Evolutionary conservation across 441 rosid species (phyloP).

Genomic region (Hura crepitans): DNA sequence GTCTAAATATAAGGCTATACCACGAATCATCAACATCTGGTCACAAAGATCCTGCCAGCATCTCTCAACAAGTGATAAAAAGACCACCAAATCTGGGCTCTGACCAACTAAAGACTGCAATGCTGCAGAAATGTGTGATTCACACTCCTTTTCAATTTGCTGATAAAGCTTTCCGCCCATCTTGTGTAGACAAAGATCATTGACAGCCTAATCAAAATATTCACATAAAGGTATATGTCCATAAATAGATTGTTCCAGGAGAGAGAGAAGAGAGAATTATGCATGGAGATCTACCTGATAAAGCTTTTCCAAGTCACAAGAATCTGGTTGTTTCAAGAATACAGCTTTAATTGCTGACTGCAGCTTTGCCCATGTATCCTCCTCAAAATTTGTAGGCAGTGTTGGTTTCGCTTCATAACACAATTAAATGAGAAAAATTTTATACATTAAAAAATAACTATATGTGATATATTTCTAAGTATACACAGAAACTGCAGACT

Average conservation of each 20-base stretch:
- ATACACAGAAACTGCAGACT: conserved; percentile 7
- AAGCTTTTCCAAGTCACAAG: conserved; percentile 79
- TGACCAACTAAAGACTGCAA: conserved; percentile 83
- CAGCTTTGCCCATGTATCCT: conserved; percentile 83
- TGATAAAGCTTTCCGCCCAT: conserved; percentile 89
- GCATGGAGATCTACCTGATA: conserved; percentile 57
- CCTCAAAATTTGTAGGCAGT: conserved; percentile 83
- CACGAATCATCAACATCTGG: conserved; percentile 95
- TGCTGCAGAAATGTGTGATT: conserved; percentile 70
- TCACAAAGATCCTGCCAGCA: conserved; percentile 97
- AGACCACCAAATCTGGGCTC: conserved; percentile 89
- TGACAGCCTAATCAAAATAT: conserved; percentile 59
- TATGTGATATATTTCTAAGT: not conserved
- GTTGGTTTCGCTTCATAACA: conserved; percentile 74
- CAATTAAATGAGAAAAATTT: not conserved
- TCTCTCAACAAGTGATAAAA: conserved; percentile 83
- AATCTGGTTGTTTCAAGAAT: conserved; percentile 68
- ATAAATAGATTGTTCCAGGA: not conserved
- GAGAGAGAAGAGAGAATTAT: conserved; percentile 42
- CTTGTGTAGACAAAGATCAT: conserved; percentile 86
- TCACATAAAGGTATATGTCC: conserved; percentile 11
- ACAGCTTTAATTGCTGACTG: conserved; percentile 92
- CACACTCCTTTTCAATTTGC: conserved; percentile 87
- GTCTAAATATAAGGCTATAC: conserved; percentile 88
- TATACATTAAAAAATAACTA: not conserved